Evolutionary conservation across 2,329 filamentous ascomycete genomes (phyloP).

Genomic region (Chaetomiaceae sp.): DNA sequence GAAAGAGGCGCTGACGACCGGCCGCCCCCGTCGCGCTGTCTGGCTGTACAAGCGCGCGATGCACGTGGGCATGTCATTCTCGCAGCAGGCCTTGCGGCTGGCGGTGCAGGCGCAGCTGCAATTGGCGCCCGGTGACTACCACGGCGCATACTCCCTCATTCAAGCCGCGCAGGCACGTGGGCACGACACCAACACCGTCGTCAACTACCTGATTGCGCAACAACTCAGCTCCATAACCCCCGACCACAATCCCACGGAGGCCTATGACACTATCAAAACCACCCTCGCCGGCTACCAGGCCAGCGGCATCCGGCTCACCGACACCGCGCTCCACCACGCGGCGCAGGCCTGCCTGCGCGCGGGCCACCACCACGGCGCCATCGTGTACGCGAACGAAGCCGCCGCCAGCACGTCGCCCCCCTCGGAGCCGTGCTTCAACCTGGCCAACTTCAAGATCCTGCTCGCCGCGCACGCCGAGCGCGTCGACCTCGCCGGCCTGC

Average conservation of each 20-base stretch:
- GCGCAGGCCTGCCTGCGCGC: constrained; percentile 26
- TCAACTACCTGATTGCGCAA: constrained; percentile 35
- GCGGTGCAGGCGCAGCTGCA: constrained; percentile 40
- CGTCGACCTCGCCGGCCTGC: constrained; percentile 25
- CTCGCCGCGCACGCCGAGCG: constrained; percentile 24
- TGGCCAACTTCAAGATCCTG: constrained; percentile 30
- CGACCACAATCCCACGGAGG: constrained; percentile 21
- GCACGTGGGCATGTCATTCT: constrained; percentile 32
- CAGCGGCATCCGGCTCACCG: constrained; percentile 21
- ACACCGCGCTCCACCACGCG: constrained; percentile 27
- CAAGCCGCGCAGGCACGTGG: constrained; percentile 34
- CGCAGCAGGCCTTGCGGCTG: constrained; percentile 39
- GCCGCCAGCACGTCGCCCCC: constrained; percentile 17
- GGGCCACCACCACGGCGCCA: constrained; percentile 25
- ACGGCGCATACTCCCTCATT: constrained; percentile 36
- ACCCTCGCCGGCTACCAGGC: constrained; percentile 22
- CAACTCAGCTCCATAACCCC: constrained; percentile 31
- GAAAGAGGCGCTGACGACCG: constrained; percentile 33
- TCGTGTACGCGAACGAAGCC: constrained; percentile 26
- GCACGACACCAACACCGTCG: constrained; percentile 36
- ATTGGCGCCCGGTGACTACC: constrained; percentile 23
- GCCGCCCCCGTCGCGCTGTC: constrained; percentile 30
- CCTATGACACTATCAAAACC: constrained; percentile 18
- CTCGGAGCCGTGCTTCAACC: constrained; percentile 26
- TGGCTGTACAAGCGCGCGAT: constrained; percentile 35